Conservation (phyloP, 2,329 filamentous ascomycete genomes). For the Fusarium buxicola region DNA sequence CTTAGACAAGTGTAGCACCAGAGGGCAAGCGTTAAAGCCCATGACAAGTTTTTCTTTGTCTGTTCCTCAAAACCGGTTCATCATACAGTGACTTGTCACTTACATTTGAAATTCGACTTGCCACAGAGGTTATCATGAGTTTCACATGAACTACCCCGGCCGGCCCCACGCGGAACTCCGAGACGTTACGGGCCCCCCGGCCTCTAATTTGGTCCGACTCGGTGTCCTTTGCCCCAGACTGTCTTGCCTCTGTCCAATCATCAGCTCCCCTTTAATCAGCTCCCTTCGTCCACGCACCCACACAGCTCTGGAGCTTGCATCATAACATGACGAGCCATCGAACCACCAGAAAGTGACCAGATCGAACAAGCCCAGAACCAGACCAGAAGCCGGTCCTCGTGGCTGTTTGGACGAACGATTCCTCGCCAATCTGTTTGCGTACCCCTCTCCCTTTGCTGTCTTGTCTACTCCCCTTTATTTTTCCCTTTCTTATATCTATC, state of each 20-base stretch:
- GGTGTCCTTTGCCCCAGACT: slow-evolving; percentile 5
- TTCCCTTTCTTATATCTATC: slow-evolving; percentile 13
- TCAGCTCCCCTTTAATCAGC: slow-evolving; percentile 35
- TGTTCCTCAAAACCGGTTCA: neutral
- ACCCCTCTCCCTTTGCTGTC: slow-evolving; percentile 11
- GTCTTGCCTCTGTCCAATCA: slow-evolving; percentile 21
- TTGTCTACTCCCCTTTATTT: neutral
- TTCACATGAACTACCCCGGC: slow-evolving; percentile 14
- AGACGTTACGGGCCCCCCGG: slow-evolving; percentile 24
- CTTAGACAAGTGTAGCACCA: slow-evolving; percentile 10
- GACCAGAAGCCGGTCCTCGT: slow-evolving; percentile 32
- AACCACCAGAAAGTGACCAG: slow-evolving; percentile 37
- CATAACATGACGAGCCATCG: slow-evolving; percentile 40
- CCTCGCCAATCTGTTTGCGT: slow-evolving; percentile 13
- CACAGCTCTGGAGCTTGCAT: slow-evolving; percentile 29
- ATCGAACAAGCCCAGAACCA: slow-evolving; percentile 8
- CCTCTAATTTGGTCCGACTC: slow-evolving; percentile 26
- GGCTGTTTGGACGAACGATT: slow-evolving; percentile 32
- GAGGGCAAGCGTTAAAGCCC: neutral
- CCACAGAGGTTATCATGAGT: neutral
- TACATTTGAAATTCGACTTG: neutral
- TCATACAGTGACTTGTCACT: neutral
- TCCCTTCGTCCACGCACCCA: slow-evolving; percentile 22
- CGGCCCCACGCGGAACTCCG: slow-evolving; percentile 37
- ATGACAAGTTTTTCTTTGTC: neutral